A percentile compares a stretch with the other conserved stretches of the same genome.
Conservation (phyloP, 768 basidiomycete species). For the Lentinula detonsa region DNA sequence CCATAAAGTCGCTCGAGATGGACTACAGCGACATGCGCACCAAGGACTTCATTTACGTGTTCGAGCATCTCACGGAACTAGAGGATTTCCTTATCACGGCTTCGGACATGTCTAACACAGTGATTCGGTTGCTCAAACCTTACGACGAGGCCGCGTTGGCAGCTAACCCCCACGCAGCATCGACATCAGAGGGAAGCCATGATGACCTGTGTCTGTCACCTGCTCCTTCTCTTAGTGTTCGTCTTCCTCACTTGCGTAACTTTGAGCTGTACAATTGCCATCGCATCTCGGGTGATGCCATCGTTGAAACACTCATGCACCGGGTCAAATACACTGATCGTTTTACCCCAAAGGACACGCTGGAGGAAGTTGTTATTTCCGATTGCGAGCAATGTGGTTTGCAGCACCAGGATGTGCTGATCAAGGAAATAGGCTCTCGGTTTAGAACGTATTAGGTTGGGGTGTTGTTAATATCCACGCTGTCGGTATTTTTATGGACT, state of each 20-base stretch:
- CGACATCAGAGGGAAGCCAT: constrained; percentile 14
- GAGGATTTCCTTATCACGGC: constrained; percentile 70
- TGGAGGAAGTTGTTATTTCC: constrained; percentile 29
- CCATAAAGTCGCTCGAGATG: constrained; percentile 65
- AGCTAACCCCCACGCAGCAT: constrained; percentile 7
- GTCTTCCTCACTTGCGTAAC: constrained; percentile 48
- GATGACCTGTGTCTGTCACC: constrained; percentile 4
- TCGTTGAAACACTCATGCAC: constrained; percentile 45
- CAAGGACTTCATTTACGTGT: constrained; percentile 70
- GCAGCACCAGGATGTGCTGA: constrained; percentile 23
- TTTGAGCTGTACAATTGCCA: constrained; percentile 60
- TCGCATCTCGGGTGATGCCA: constrained; percentile 49
- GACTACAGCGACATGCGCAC: constrained; percentile 81
- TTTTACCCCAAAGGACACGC: constrained; percentile 17
- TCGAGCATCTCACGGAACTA: constrained; percentile 46
- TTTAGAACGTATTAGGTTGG: neutral
- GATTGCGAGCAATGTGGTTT: constrained; percentile 31
- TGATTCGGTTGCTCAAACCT: constrained; percentile 55
- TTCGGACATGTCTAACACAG: constrained; percentile 76
- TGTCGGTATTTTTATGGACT: neutral
- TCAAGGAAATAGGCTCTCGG: constrained; percentile 17
- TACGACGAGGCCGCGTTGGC: constrained; percentile 10
- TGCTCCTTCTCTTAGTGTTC: constrained; percentile 18
- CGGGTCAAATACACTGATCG: constrained; percentile 39
- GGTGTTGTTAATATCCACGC: neutral